Evolutionary conservation across 2,329 filamentous ascomycete genomes (phyloP), one percentile per base, ranked within the genome.

Genomic region (Colletotrichum limetticola): DNA sequence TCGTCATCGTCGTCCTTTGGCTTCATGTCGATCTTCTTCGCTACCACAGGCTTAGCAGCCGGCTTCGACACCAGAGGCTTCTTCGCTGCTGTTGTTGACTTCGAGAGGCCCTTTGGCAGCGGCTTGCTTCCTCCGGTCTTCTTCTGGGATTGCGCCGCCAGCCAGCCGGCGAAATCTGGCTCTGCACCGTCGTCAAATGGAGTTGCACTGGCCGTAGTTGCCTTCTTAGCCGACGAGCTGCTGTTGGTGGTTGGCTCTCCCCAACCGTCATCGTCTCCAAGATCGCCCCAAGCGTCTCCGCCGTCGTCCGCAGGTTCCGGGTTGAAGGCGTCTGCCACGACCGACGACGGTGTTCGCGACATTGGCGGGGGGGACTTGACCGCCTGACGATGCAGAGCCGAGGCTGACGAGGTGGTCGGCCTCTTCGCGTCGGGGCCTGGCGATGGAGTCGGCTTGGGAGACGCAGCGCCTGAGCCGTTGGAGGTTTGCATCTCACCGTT

Each of bases 91-190:
- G 80, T 75, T 0, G 80, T 65, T 1, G 76, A 78, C 82, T 97
- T 98, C 1, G 86, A 84, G 30, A 98, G 81, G 0, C 96, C 96
- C 83, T 97, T 99, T 0, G 96, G 95, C 67, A 98, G 80, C 3
- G 92, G 85, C 76, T 94, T 97, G 55, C 79, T 65, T 71, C 82
- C 78, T 1, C 80, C 80, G 12, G 87, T 87, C 84, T 97, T 98
- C 75, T 93, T 90, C 75, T 92, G 89, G 6, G 93, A 91, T 80
- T 98, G 95, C 14, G 95, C 95, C 14, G 94, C 95, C 26, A 98
- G 83, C 95, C 97, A 98, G 5, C 95, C 95, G 5, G 95, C 96
- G 82, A 99, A 98, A 81, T 98, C 97, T 0, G 96, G 96, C 81
- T 99, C 96, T 3, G 92, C 92, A 30, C 93, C 91, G 77, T 98